Base-by-base conservation (phyloP, 768 basidiomycete species). In the Pleurotus djamor region DNA sequence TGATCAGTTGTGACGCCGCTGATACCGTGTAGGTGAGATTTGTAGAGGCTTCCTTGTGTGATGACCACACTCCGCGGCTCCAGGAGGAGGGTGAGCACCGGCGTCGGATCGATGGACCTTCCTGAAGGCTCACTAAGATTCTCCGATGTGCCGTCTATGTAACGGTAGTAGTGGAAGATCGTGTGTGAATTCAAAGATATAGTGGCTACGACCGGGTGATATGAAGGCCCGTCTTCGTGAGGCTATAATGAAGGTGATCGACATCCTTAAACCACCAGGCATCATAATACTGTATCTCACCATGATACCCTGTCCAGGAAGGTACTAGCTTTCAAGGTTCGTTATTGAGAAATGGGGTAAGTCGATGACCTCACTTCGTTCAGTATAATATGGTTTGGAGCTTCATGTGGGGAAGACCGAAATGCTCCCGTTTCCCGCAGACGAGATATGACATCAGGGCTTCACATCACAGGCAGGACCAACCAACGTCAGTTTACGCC, bases 221-320 rank as follows among this genome's bases (percentile, higher is more conserved):
- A 98, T 14, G 87, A 83, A 2, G 94, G 89, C 0, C 96, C 94
- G 70, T 98, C 95, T 75, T 96, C 88, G 66, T 97, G 96, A 1
- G 94, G 92, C 92, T 96, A 71, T 49, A 36, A 38, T 54, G 43
- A 44, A 38, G 60, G 57, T 51, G 61, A 51, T 21, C 41, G 10
- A 16, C 28, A 13, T 33, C 33, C 35, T 5, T 32, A 33, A 6
- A 47, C 44, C 13, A 49, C 58, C n/a, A 35, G 9, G 38, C 38
- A 10, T 10, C 38, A 41, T 33, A 50, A 28, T 28, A 36, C 44
- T 32, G 60, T 36, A 34, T 57, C 77, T 58, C 70, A 94, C 94
- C 83, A 95, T 91, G 60, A 98, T 98, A 9, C 96, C 96, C 75
- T 97, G 94, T 1, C 91, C 92, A 6, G 93, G 83, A 14, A 85